Evolutionary conservation across 2,329 filamentous ascomycete species (phyloP), one percentile per base, ranked within the genome.

Genomic region (Trichoderma harzianum): DNA sequence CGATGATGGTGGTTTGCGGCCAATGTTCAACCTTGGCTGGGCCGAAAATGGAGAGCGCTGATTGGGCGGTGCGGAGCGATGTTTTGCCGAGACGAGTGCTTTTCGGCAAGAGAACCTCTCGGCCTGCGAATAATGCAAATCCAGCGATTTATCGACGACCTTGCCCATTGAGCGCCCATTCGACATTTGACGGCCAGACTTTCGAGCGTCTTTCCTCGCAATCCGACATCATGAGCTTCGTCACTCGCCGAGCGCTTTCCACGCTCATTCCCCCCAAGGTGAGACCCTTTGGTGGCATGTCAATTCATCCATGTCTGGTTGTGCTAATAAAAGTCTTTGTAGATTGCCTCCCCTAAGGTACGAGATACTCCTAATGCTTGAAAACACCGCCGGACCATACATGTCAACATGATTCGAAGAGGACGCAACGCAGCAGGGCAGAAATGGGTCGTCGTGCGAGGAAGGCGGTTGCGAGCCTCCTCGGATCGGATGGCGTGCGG

Each of bases 231-330:
- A 98, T 97, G 95, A 97, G 94, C 89, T 96, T 91, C 90, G 89
- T 97, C 81, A 90, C 91, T 81, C 93, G 93, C 86, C 91, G 95
- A 86, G 93, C 90, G 89, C 92, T 98, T 82, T 98, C 96, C 83
- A 97, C 97, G 88, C 92, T 99, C 85, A 98, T 99, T 80, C 97
- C 97, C 79, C 96, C 97, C 82, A 99, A 99, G 94, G 95, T 97
- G 87, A 78, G 87, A 78, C 74, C 76, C 73, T 75, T 73, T 74
- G 72, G 72, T 73, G 76, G 76, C 75, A 77, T 73, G 73, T 72
- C 72, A 74, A 76, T 77, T 68, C 73, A 72, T 73, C 73, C 75
- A 79, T 80, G 76, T 85, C 87, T 81, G 86, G 77, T 74, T 68
- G 18, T 43, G 51, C 73, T 69, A 62, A 69, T 7, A 28, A 14